Evolutionary conservation across 2,329 filamentous ascomycete genomes (phyloP).

Genomic region (Phialophora verrucosa): DNA sequence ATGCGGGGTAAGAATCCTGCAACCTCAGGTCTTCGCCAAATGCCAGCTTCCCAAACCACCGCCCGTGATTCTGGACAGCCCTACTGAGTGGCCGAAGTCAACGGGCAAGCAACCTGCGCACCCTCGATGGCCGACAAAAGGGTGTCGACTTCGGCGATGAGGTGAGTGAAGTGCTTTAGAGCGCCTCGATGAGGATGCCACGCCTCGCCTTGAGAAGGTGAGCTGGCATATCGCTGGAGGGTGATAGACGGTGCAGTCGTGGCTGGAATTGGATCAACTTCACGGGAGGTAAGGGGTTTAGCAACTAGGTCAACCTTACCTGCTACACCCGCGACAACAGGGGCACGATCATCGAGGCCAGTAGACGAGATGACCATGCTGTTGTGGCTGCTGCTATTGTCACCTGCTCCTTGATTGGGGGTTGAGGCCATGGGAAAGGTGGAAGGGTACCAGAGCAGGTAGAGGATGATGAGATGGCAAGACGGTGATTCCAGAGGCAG

Average conservation of each 20-base stretch:
- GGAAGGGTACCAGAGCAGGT: background rate
- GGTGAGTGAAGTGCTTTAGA: conserved; percentile 1
- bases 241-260: background rate
- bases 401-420: background rate
- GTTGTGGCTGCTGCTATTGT: background rate
- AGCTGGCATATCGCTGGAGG: background rate
- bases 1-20: conserved; percentile 15
- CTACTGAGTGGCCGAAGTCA: background rate
- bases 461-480: background rate
- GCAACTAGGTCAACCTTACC: background rate
- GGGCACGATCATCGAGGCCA: background rate
- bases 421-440: background rate
- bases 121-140: conserved; percentile 4
- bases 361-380: conserved; percentile 1
- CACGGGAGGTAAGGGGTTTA: background rate
- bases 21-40: background rate
- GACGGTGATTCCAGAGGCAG: background rate
- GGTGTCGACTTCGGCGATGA: conserved; percentile 3
- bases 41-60: background rate
- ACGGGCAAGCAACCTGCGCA: background rate
- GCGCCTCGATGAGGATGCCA: conserved; percentile 11
- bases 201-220: background rate
- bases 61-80: background rate
- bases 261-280: background rate
- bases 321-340: background rate